These are phyloP conservation scores for Fusarium mundagurra DNA, from an alignment of 2,329 filamentous ascomycete species.

Conservation along the genomic window DNA sequence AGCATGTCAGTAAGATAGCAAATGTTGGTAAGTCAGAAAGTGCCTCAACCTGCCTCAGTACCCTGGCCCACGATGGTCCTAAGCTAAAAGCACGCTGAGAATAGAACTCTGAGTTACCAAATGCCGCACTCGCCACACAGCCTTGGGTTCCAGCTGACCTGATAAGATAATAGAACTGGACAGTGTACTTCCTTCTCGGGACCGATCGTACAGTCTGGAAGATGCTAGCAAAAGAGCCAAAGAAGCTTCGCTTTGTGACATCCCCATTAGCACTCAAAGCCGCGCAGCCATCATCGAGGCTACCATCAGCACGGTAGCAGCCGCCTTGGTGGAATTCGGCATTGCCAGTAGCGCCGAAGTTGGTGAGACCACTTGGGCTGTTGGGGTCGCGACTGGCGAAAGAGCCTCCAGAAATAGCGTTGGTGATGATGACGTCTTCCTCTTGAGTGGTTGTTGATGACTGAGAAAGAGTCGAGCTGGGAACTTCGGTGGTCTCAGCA, in stretches of 20 bases:
- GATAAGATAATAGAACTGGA: conserved; percentile 15
- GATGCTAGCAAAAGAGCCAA: conserved; percentile 5
- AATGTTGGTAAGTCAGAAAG: not conserved
- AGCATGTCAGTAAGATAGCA: conserved; percentile 7
- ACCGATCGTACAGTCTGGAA: not conserved
- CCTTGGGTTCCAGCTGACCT: not conserved
- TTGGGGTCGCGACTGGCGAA: conserved; percentile 1
- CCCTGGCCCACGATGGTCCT: not conserved
- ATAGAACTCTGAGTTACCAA: not conserved
- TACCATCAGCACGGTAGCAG: conserved; percentile 7
- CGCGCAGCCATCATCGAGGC: conserved; percentile 12
- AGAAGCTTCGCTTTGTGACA: not conserved
- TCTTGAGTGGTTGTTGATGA: not conserved
- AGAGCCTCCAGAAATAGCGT: not conserved
- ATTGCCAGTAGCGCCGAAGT: not conserved
- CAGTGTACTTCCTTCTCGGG: not conserved
- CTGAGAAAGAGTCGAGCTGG: not conserved
- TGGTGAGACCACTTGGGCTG: not conserved
- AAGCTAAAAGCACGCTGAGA: not conserved
- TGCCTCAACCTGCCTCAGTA: not conserved
- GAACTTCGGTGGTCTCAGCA: not conserved
- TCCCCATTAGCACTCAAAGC: not conserved
- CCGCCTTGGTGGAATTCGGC: not conserved
- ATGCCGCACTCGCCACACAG: not conserved
- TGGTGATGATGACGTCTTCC: not conserved